phyloP scores from a whole-genome alignment of 371 early-diverging fungal species.

The Mucor lusitanicus region DNA sequence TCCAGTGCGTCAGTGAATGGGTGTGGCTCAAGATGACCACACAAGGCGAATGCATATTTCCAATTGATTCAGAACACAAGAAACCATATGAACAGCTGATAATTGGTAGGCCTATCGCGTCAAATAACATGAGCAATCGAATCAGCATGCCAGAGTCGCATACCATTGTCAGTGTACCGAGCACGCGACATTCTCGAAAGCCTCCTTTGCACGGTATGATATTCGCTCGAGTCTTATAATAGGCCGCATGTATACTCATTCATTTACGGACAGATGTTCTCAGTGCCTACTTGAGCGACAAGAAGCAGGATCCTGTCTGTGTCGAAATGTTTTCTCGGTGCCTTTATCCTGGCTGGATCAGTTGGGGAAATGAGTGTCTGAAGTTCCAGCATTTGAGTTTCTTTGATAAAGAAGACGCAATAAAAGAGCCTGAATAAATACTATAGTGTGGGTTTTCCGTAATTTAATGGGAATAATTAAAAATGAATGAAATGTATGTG shows the following conservation, averaged over 20 bases:
- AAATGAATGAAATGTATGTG: not conserved
- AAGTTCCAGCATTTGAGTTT: slow-evolving; percentile 56
- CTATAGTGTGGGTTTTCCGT: not conserved
- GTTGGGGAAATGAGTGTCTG: slow-evolving; percentile 81
- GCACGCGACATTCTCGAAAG: slow-evolving; percentile 67
- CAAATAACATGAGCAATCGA: not conserved
- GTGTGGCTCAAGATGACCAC: slow-evolving; percentile 71
- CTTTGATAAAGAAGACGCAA: slow-evolving; percentile 20
- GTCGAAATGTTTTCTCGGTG: slow-evolving; percentile 78
- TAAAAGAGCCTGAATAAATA: too few relatives aligned
- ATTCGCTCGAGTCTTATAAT: not conserved
- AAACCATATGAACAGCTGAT: slow-evolving; percentile 71
- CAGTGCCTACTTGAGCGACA: slow-evolving; percentile 18
- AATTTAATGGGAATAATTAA: not conserved
- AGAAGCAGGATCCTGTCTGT: slow-evolving; percentile 29
- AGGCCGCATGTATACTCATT: too few relatives aligned
- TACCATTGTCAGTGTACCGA: slow-evolving; percentile 60
- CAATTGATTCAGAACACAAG: slow-evolving; percentile 58
- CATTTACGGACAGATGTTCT: slow-evolving; percentile 21
- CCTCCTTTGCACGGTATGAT: slow-evolving; percentile 58
- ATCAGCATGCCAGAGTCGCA: slow-evolving; percentile 11
- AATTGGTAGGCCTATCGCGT: slow-evolving; percentile 40
- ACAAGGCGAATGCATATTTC: slow-evolving; percentile 52
- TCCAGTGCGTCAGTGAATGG: slow-evolving; percentile 62
- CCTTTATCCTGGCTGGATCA: slow-evolving; percentile 61